Percentiles rank a stretch among this genome's conserved stretches.
Evolutionary conservation across 345 rosid genomes (phyloP).

Genomic region (Ailanthus altissimus): DNA sequence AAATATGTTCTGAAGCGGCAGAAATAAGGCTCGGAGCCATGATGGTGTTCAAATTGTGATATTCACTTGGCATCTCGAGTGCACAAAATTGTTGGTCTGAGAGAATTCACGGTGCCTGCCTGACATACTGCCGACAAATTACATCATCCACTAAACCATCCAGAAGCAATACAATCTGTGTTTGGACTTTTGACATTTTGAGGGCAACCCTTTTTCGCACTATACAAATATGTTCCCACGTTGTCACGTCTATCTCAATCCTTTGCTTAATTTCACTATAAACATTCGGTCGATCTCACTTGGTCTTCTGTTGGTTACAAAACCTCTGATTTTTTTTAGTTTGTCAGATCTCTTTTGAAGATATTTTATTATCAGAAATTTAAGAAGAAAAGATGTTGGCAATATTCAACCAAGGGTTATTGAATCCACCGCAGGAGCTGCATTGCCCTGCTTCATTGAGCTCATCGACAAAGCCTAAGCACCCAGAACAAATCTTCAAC

Average conservation of each 20-base stretch:
- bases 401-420: constrained; percentile 55
- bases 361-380: not conserved
- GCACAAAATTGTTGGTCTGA: too few species aligned
- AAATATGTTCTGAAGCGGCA: too few species aligned
- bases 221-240: constrained; percentile 46
- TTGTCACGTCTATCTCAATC: not conserved
- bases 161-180: too few species aligned
- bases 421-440: constrained; percentile 67
- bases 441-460: constrained; percentile 47
- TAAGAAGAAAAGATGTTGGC: constrained; percentile 52
- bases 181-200: too few species aligned
- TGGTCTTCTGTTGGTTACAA: not conserved
- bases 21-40: too few species aligned
- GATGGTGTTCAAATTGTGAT: too few species aligned
- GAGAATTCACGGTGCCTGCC: too few species aligned
- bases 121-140: too few species aligned
- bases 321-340: not conserved
- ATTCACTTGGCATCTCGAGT: too few species aligned
- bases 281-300: not conserved
- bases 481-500: constrained; percentile 41
- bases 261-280: not conserved
- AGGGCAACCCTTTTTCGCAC: too few species aligned
- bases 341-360: not conserved
- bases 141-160: too few species aligned
- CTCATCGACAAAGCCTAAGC: constrained; percentile 36